Evolutionary conservation across 495 filamentous ascomycete species (phyloP), one percentile per base, ranked within the genome.

Genomic region (Tuber borchii): DNA sequence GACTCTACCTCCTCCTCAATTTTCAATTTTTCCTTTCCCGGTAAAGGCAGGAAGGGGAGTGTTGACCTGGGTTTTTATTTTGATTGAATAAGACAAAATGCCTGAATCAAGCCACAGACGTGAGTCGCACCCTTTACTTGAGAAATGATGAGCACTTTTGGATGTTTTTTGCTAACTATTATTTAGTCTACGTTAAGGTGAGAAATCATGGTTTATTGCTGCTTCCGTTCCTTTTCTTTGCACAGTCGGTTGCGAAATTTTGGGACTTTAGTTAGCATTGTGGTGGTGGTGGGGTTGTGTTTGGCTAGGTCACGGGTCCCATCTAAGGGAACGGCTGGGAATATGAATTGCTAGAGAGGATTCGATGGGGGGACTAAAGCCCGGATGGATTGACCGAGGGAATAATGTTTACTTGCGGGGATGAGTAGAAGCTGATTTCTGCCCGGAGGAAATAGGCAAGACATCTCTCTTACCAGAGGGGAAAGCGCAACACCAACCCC

Each of bases 381-480:
- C 45, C 26, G 56, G 37, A 69, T 16, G n/a, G 48, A 46, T n/a
- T 31, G 61, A 31, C 31, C 72, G 56, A 69, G 56, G 26, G 34
- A 69, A 76, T 20, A 43, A 31, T 1, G 39, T 14, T 65, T 16
- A 12, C 56, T 26, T 22, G 39, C 2, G n/a, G 17, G 45, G 70
- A 75, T 31, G 56, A 65, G 4, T n/a, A 8, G 56, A 31, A n/a
- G 56, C 56, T 65, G 14, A 65, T 65, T 16, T 17, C n/a, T 22
- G 48, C 70, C n/a, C 48, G 51, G 46, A 34, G 56, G 20, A 42
- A 73, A 78, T 74, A 77, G 90, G 93, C 92, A 85, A 92, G 91
- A 84, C 94, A 97, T 89, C 87, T 97, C 84, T 94, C 91, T 87
- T 97, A 96, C 89, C 92, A 95, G 88, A 92, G 94, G 83, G 90